Base-by-base conservation (phyloP, 352 stramenopile species). In the Elongisporangium senticosum region DNA sequence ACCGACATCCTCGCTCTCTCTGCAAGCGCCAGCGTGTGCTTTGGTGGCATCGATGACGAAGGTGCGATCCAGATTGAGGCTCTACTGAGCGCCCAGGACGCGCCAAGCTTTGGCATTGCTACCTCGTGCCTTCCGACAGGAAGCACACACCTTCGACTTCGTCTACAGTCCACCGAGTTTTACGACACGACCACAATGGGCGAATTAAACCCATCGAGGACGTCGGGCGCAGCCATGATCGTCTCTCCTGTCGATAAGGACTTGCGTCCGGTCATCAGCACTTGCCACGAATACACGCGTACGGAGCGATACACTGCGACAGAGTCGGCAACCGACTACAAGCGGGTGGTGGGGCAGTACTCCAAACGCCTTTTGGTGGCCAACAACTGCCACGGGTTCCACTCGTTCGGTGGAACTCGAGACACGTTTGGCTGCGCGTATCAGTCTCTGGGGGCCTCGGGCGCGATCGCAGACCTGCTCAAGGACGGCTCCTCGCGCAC, bases 401-500 rank as follows among this genome's bases (percentile, higher is more conserved):
- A 20, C 0, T 53, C 62, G 3, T 77, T 68, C 40, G 67, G 61
- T 26, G 62, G 61, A 2, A 26, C 49, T 0, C 61, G 69, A 17
- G 67, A 75, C 15, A 50, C 20, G 0, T 70, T 75, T 49, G 66
- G 69, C 0, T 77, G 69, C 22, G 69, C 67, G 13, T 77, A 73
- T 17, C 62, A 63, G 21, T 58, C 69, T 20, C n/a, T 77, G 5
- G 69, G 63, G 2, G 69, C 63, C 7, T 72, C 69, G 15, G 67
- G 67, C 0, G 67, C 67, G 5, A 56, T 70, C 5, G 57, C 55
- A 6, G 26, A 74, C 22, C 5, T 77, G 23, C 58, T 59, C 40
- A 39, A 39, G 28, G 28, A 39, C 28, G 28, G 28, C 28, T 39
- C 28, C 7, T 39, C 28, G 7, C 28, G 54, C 5, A 59, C 53